Evolutionary conservation across 164 flowering plant species (phyloP).

Genomic region (Macadamia integrifolia): DNA sequence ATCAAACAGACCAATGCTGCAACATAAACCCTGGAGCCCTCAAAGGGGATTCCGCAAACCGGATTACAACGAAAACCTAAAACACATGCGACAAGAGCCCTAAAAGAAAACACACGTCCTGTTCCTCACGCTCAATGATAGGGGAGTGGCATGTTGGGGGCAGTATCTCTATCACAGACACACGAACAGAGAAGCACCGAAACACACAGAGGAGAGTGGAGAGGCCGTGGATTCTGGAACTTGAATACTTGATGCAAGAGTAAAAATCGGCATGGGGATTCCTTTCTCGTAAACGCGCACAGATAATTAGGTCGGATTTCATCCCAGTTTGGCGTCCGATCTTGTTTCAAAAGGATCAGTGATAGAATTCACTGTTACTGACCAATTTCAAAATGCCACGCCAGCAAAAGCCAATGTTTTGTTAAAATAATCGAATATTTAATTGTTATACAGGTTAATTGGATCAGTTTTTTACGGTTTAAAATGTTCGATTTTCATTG

Average conservation of each 20-base stretch:
- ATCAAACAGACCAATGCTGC: neutral
- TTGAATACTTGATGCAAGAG: neutral
- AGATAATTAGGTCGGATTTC: slow-evolving; percentile 6
- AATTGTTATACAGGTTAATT: too few relatives aligned
- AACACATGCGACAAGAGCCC: neutral
- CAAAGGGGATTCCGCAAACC: neutral
- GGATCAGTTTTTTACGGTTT: too few relatives aligned
- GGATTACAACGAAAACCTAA: neutral
- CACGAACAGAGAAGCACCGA: too few relatives aligned
- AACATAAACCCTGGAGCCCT: slow-evolving; percentile 7
- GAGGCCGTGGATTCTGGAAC: too few relatives aligned
- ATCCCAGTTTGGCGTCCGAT: slow-evolving; percentile 9
- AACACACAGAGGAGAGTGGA: too few relatives aligned
- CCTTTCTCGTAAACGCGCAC: neutral
- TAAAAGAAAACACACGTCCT: neutral
- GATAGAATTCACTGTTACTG: too few relatives aligned
- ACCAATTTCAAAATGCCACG: too few relatives aligned
- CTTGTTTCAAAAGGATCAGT: neutral
- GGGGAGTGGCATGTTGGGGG: neutral
- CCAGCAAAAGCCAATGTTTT: too few relatives aligned
- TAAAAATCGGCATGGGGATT: neutral
- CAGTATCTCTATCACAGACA: too few relatives aligned
- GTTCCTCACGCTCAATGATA: neutral
- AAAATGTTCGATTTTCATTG: too few relatives aligned
- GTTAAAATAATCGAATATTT: too few relatives aligned